Evolutionary conservation across 2,329 filamentous ascomycete genomes (phyloP).

Genomic region (Fusarium pseudograminearum): DNA sequence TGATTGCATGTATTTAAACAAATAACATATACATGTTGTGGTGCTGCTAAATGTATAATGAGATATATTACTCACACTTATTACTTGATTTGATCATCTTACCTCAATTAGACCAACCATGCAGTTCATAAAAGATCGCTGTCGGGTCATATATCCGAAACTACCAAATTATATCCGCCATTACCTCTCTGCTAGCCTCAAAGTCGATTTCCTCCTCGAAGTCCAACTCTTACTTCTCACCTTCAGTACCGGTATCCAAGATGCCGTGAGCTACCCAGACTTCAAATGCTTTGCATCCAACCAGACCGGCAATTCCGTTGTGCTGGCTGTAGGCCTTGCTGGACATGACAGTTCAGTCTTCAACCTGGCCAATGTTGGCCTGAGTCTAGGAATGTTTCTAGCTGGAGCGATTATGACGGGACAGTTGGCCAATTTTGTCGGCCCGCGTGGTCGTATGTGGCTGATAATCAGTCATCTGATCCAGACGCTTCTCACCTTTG

Average conservation of each 20-base stretch:
- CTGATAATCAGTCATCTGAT: neutral
- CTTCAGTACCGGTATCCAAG: neutral
- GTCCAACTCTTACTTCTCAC: neutral
- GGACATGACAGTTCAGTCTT: neutral
- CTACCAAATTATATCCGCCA: neutral
- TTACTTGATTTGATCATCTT: neutral
- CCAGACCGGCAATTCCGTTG: neutral
- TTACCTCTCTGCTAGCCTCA: neutral
- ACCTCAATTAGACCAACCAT: no score
- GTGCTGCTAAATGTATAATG: neutral
- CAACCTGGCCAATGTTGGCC: neutral
- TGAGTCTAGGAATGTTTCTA: neutral
- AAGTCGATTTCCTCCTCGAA: neutral
- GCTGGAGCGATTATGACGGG: neutral
- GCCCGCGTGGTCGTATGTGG: neutral
- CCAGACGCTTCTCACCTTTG: neutral
- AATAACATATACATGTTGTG: no score
- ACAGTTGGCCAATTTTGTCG: neutral
- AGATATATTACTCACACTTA: no score
- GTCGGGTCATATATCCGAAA: fast-evolving
- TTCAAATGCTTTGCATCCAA: neutral
- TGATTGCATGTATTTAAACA: no score
- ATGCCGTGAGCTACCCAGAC: conserved; percentile 4
- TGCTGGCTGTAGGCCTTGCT: conserved; percentile 1
- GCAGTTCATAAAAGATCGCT: no score